Base-by-base conservation (phyloP, 1,139 yeast genomes). In the Yamadazyma spencermartinsiae region DNA sequence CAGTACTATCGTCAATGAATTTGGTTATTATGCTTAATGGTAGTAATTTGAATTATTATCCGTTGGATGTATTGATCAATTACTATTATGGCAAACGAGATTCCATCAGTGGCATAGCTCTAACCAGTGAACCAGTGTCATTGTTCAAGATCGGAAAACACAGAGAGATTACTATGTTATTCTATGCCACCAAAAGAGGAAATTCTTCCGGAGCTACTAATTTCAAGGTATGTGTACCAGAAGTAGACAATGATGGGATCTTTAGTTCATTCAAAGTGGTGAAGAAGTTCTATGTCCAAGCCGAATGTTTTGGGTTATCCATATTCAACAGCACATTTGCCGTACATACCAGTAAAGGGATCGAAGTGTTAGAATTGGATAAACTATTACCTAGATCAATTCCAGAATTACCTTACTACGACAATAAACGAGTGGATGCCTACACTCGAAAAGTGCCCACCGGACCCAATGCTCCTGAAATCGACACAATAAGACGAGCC, bases 341-440 rank as follows among this genome's bases (percentile, higher is more conserved):
- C 0, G 76, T 83, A 1, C 86, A 83, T 51, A 76, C 89, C 2
- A 65, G 77, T 29, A 78, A 79, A 48, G 92, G 92, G 0, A 80
- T 84, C 49, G 85, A 86, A 47, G 72, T 84, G 15, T 65, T 82
- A 51, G 77, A 83, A 11, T 67, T 85, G 38, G 83, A 82, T 50
- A 77, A 78, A 45, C 61, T 75, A 21, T 68, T 73, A 17, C 76
- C 84, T 2, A 66, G 80, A 44, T 74, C 81, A 8, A 71, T 79
- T 12, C 80, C 89, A 4, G 74, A 69, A 34, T 45, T 73, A 13
- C 68, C 74, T 0, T 43, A 41, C 9, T 36, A 40, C 4, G 28
- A 28, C 15, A 37, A 23, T 21, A 60, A 53, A 46, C 63, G 58
- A 38, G 51, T 61, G 11, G 73, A 68, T 42, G 66, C 62, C 1